These are phyloP conservation scores for Calendula officinalis DNA, from an alignment of 129 eudicot genomes.

Conservation along the genomic window DNA sequence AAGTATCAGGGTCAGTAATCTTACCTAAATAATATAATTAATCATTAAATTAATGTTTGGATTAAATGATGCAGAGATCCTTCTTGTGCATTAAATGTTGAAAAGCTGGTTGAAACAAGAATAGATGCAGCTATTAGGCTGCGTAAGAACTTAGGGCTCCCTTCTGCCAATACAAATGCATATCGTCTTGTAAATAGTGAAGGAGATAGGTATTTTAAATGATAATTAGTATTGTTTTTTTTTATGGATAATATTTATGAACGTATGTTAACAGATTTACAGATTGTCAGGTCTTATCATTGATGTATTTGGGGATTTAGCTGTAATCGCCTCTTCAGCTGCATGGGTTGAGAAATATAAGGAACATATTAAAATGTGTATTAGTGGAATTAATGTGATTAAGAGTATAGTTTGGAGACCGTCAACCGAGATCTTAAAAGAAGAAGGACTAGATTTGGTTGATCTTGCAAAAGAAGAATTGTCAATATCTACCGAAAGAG, in stretches of 20 bases:
- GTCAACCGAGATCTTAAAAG: constrained; percentile 77
- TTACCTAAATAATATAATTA: background rate
- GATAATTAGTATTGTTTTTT: background rate
- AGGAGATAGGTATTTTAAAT: constrained; percentile 73
- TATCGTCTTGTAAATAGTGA: constrained; percentile 96
- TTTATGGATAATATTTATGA: background rate
- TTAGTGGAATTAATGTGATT: constrained; percentile 44
- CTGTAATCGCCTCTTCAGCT: constrained; percentile 94
- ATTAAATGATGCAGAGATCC: constrained; percentile 64
- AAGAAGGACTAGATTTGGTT: constrained; percentile 74
- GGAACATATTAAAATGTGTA: constrained; percentile 59
- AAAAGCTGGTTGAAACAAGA: constrained; percentile 65
- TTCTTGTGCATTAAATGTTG: constrained; percentile 71
- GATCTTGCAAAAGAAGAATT: constrained; percentile 39
- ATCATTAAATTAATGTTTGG: background rate
- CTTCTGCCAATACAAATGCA: constrained; percentile 74
- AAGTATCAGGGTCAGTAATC: constrained; percentile 46
- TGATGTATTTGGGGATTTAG: constrained; percentile 85
- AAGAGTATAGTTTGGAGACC: constrained; percentile 75
- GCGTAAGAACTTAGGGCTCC: constrained; percentile 70
- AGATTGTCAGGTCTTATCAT: constrained; percentile 94
- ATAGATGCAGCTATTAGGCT: constrained; percentile 56
- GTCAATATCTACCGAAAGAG: constrained; percentile 41
- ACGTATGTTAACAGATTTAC: constrained; percentile 2
- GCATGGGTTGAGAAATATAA: constrained; percentile 97